phyloP scores from a whole-genome alignment of 352 stramenopile genomes.

The Phytophthora nicotianae region DNA sequence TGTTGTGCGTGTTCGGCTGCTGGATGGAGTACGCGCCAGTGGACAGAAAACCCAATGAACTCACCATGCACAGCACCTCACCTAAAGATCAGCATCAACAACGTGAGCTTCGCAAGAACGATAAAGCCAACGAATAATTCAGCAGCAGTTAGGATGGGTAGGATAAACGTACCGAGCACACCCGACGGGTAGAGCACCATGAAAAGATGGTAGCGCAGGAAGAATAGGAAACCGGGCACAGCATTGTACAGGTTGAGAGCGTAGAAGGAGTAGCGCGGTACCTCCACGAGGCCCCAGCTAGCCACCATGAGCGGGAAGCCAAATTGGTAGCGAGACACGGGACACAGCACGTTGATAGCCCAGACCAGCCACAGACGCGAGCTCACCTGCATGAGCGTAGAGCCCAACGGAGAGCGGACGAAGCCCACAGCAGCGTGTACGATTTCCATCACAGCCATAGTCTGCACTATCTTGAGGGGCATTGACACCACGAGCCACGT shows the following conservation, averaged over 20 bases:
- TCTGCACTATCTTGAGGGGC: conserved; percentile 91
- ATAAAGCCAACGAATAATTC: background rate
- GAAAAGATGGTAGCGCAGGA: conserved; percentile 98
- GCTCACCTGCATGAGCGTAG: conserved; percentile 92
- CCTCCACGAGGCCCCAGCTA: conserved; percentile 89
- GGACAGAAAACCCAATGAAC: conserved; percentile 57
- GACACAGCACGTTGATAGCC: conserved; percentile 92
- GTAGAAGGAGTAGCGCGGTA: conserved; percentile 99
- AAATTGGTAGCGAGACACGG: conserved; percentile 77
- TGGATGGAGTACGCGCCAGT: conserved; percentile 72
- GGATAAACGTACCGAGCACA: conserved; percentile 85
- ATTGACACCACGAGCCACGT: conserved; percentile 64
- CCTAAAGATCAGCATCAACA: conserved; percentile 31
- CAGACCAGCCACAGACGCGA: conserved; percentile 94
- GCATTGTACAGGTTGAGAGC: conserved; percentile 92
- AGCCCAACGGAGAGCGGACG: conserved; percentile 95
- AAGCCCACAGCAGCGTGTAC: conserved; percentile 95
- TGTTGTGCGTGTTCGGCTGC: conserved; percentile 80
- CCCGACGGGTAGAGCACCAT: conserved; percentile 98
- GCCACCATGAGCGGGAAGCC: conserved; percentile 89
- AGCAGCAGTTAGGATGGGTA: conserved; percentile 10
- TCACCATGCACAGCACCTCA: conserved; percentile 83
- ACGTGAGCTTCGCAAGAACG: conserved; percentile 19
- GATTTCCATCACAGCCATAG: conserved; percentile 95
- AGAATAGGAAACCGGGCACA: conserved; percentile 97